Conservation (phyloP, 805 yeast genomes). For the Teunomyces tritomae region DNA sequence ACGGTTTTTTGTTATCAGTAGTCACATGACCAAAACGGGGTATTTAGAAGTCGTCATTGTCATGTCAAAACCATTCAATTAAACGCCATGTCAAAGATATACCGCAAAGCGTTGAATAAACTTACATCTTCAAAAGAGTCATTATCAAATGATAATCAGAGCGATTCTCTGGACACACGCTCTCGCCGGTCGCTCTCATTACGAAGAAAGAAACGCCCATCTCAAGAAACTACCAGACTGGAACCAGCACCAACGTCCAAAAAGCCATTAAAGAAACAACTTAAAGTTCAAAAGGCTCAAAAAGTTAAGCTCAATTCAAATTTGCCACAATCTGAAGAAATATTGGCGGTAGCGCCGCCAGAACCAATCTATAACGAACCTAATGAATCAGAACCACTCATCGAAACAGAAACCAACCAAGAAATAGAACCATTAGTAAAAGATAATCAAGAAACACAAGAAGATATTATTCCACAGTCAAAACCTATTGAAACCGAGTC, state of each 20-base stretch:
- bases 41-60: neutral
- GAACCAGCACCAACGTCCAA: neutral
- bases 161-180: neutral
- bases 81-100: slow-evolving; percentile 10
- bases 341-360: neutral
- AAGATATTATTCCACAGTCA: neutral
- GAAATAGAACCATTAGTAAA: neutral
- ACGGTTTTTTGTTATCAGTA: neutral
- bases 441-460: neutral
- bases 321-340: too few relatives aligned
- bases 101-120: slow-evolving; percentile 10
- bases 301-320: neutral
- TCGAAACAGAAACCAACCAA: neutral
- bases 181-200: slow-evolving; percentile 1
- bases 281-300: neutral
- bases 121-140: slow-evolving; percentile 6
- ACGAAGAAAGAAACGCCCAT: slow-evolving; percentile 1
- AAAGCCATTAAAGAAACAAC: neutral
- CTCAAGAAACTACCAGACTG: neutral
- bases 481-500: neutral
- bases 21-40: neutral
- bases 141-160: neutral
- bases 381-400: neutral
- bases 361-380: neutral
- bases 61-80: neutral